Conservation (phyloP, 441 rosid species). For the Croton laevigatus region DNA sequence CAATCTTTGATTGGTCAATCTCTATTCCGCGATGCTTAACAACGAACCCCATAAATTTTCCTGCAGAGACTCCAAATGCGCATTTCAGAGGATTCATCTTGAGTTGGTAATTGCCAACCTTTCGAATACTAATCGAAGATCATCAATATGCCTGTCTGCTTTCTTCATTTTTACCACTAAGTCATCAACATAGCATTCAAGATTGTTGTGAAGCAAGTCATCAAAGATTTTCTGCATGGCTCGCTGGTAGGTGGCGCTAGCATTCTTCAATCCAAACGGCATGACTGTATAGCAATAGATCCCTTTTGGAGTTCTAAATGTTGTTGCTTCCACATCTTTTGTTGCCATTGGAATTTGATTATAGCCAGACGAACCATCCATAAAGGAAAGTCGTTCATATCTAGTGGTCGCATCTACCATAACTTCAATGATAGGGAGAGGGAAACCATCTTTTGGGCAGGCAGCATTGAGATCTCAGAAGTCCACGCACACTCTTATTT, state of each 20-base stretch:
- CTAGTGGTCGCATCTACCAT: no score
- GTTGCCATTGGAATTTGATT: no score
- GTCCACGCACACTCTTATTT: no score
- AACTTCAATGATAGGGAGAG: no score
- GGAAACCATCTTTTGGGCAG: no score
- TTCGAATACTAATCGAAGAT: background rate
- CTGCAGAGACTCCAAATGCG: background rate
- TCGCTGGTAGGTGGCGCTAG: background rate
- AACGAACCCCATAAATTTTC: background rate
- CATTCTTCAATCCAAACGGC: background rate
- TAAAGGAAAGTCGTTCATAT: no score
- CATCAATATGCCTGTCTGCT: background rate
- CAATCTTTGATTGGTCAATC: background rate
- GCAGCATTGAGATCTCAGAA: no score
- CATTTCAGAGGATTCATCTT: background rate
- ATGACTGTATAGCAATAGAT: background rate
- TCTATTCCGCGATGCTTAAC: background rate
- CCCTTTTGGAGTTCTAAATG: no score
- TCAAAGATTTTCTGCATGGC: background rate
- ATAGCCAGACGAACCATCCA: no score
- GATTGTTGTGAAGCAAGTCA: background rate
- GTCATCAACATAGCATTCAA: background rate
- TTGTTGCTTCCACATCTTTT: no score
- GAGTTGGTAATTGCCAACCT: background rate
- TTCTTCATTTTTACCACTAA: background rate